Conservation (phyloP, 2,329 filamentous ascomycete species). For the Venturia asperata region DNA sequence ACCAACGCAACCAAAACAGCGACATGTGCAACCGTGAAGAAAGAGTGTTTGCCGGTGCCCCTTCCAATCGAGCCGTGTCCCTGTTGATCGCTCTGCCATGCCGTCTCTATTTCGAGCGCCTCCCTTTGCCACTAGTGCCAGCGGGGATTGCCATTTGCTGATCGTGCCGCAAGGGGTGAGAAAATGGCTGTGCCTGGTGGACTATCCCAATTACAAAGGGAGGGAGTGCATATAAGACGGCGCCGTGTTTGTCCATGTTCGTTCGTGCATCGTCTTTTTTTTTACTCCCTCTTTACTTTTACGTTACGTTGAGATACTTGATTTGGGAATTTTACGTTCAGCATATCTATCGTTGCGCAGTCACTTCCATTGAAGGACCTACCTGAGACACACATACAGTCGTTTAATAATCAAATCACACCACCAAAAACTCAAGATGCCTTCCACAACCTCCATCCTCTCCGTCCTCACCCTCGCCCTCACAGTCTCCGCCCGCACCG, state of each 20-base stretch:
- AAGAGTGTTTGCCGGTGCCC: background rate
- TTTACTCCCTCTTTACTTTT: no score
- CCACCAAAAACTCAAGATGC: slow-evolving; percentile 21
- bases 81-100: background rate
- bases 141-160: background rate
- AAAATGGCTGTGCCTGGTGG: slow-evolving; percentile 2
- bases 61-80: background rate
- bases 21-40: background rate
- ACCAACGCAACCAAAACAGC: background rate
- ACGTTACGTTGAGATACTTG: no score
- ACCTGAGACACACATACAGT: background rate
- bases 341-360: background rate
- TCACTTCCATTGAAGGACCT: background rate
- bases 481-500: slow-evolving; percentile 31
- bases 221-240: background rate
- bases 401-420: background rate
- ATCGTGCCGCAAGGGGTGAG: background rate
- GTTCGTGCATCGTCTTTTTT: no score
- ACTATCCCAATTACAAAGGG: background rate
- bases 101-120: slow-evolving; percentile 1
- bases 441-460: slow-evolving; percentile 25
- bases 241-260: background rate
- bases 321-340: no score
- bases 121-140: slow-evolving; percentile 1
- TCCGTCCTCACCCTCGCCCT: slow-evolving; percentile 28